phyloP scores from a whole-genome alignment of 208 protist genomes.

The Crithidia sp. region DNA sequence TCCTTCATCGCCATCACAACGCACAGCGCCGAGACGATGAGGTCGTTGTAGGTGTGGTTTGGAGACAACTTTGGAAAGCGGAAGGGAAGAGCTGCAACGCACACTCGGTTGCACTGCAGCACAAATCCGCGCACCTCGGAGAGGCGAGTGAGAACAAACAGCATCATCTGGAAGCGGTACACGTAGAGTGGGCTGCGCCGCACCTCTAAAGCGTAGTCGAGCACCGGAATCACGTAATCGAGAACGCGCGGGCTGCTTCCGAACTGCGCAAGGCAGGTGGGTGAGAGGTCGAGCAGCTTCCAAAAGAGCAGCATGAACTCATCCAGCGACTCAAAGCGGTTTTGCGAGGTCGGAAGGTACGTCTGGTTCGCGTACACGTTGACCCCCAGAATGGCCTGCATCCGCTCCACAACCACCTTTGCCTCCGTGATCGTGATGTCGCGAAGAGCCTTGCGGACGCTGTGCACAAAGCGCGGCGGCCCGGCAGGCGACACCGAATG shows the following conservation, averaged over 20 bases:
- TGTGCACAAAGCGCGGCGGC: slow-evolving; percentile 57
- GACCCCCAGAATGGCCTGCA: slow-evolving; percentile 60
- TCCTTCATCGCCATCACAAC: slow-evolving; percentile 62
- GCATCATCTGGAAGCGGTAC: slow-evolving; percentile 74
- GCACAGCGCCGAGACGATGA: slow-evolving; percentile 79
- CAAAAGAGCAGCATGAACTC: slow-evolving; percentile 90
- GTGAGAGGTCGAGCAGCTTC: slow-evolving; percentile 80
- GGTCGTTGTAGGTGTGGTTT: slow-evolving; percentile 71
- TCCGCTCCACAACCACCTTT: slow-evolving; percentile 49
- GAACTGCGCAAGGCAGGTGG: slow-evolving; percentile 57
- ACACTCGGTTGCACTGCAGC: slow-evolving; percentile 78
- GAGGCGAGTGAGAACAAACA: slow-evolving; percentile 84
- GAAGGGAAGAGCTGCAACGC: slow-evolving; percentile 55
- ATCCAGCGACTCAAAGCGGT: slow-evolving; percentile 53
- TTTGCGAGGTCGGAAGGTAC: slow-evolving; percentile 77
- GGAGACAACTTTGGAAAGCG: slow-evolving; percentile 40
- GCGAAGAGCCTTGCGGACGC: slow-evolving; percentile 61
- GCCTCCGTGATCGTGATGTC: slow-evolving; percentile 80
- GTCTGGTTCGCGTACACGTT: slow-evolving; percentile 68
- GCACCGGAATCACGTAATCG: slow-evolving; percentile 73
- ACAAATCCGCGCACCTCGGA: slow-evolving; percentile 77
- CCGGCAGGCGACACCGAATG: slow-evolving; percentile 10
- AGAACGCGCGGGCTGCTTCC: slow-evolving; percentile 43
- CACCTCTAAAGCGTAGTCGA: slow-evolving; percentile 78
- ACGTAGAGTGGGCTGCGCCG: slow-evolving; percentile 42